Evolutionary conservation across 345 rosid genomes (phyloP), one percentile per base, ranked within the genome.

Genomic region (Gossypioides kirkii): DNA sequence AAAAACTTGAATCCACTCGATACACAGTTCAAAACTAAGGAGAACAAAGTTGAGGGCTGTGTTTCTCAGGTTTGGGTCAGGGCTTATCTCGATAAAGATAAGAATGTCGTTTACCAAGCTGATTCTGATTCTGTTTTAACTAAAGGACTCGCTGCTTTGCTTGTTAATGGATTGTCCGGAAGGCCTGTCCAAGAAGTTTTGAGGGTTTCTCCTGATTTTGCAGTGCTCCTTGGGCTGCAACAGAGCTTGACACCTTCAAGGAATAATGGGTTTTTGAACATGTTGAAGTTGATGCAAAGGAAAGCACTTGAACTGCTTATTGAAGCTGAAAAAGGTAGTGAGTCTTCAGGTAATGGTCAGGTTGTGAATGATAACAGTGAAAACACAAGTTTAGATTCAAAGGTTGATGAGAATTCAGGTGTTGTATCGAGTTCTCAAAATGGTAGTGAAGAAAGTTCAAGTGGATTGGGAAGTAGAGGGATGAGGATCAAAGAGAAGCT

Each of bases 51-150:
- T 6, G 80, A 89, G 78, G 99, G 99, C 12, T 95, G 99, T 61
- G 94, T 91, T 22, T 89, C 98, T 43, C 97, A 91, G 85, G 98
- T 92, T 8, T 95, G 98, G 98, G 96, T 95, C 14, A 84, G 98
- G 85, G 99, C 97, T 45, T 91, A 76, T 76, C 78, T 91, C 4
- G 97, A 95, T 64, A 68, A 56, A 0, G 82, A 86, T 8, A 72
- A 75, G 47, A 89, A 91, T 63, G 99, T 88, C 38, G 80, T 86
- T 10, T 92, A 82, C 75, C 94, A 95, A 77, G 99, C 99, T 22
- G 96, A 92, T 82, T 95, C 99, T 2, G 99, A 94, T 73, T 88
- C 98, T 10, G 86, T 85, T 72, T 80, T 95, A 59, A 85, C 94
- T 0, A 92, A 92, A 81, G 98, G 99, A 0, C 80, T 95, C 9